A percentile compares a stretch with the other conserved stretches of the same genome.
These are phyloP conservation scores for Suillus occidentalis DNA, from an alignment of 768 basidiomycete genomes.

Conservation along the genomic window DNA sequence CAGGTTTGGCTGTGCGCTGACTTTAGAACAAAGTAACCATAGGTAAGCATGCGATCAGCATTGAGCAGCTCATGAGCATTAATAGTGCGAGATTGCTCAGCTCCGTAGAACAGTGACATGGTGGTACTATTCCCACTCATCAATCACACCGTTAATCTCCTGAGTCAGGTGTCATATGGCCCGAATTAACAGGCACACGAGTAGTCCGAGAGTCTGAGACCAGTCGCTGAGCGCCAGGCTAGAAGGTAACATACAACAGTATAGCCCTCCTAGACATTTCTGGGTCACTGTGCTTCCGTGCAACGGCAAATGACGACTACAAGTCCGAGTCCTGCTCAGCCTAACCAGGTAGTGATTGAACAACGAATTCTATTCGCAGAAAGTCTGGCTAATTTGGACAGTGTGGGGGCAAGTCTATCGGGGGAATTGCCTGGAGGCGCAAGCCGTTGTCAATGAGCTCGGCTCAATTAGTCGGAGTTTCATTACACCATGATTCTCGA, in stretches of 20 bases:
- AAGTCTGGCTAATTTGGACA: too few species aligned
- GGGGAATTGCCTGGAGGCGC: too few species aligned
- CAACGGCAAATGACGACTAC: neutral
- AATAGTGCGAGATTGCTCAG: neutral
- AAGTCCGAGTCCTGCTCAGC: neutral
- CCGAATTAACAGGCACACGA: neutral
- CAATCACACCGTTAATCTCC: neutral
- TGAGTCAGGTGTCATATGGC: neutral
- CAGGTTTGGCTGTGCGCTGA: neutral
- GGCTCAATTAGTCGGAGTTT: too few species aligned
- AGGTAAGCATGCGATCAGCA: neutral
- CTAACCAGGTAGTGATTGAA: neutral
- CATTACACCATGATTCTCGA: too few species aligned
- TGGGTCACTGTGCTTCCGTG: neutral
- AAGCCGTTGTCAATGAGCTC: too few species aligned
- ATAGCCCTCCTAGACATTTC: neutral
- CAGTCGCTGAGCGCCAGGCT: neutral
- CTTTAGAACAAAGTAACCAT: neutral
- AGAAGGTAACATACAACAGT: neutral
- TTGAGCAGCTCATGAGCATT: neutral
- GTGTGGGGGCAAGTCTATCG: too few species aligned
- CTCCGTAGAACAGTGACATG: neutral
- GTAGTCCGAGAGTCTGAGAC: neutral
- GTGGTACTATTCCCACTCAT: neutral
- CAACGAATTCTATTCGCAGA: neutral